Evolutionary conservation across 2,329 filamentous ascomycete species (phyloP), one percentile per base, ranked within the genome.

Genomic region (Cladosporium phlei): DNA sequence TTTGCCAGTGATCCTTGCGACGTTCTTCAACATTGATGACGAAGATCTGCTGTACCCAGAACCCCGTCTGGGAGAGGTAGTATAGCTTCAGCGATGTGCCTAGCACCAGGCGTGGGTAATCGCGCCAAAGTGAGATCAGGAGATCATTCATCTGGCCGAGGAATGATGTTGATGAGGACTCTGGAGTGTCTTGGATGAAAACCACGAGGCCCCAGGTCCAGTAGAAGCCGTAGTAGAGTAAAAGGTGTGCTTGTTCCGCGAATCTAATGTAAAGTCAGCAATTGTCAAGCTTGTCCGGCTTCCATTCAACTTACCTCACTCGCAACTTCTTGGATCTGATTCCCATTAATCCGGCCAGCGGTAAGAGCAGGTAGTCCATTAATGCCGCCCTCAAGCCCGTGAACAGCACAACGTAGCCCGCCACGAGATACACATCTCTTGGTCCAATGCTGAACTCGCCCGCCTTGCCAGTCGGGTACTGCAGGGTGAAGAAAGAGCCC

Each of bases 11-110:
- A 60, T 98, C 93, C 71, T 97, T 97, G 60, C 93, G 80, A 55
- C 86, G 82, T 69, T 94, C 87, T 69, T 98, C 93, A 50, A 97
- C 89, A 68, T 96, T 85, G 65, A 97, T 88, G 48, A 96, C 88
- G 24, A 96, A 74, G 54, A 97, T 86, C 69, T 95, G 90, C 70
- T 97, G 91, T 38, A 96, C 68, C 85, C 88, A 96, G 67, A 96
- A 97, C 19, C 85, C 83, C 69, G 90, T 86, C 66, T 97, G 90
- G 11, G 84, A 83, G 24, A 98, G 76, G 60, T 95, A 87, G 68
- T 98, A 98, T 66, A 79, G 82, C 72, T 97, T 97, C 70, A 86
- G 80, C 10, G 87, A 66, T 7, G 83, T 82, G 12, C 74, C 73
- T 49, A 94, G 74, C 60, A 93, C 83, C 40, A 89, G 80, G 56